Percentiles rank a stretch among this genome's conserved stretches.
These are phyloP conservation scores for Paraurostyla sp. DNA, from an alignment of 73 alveolate species.

Conservation along the genomic window DNA sequence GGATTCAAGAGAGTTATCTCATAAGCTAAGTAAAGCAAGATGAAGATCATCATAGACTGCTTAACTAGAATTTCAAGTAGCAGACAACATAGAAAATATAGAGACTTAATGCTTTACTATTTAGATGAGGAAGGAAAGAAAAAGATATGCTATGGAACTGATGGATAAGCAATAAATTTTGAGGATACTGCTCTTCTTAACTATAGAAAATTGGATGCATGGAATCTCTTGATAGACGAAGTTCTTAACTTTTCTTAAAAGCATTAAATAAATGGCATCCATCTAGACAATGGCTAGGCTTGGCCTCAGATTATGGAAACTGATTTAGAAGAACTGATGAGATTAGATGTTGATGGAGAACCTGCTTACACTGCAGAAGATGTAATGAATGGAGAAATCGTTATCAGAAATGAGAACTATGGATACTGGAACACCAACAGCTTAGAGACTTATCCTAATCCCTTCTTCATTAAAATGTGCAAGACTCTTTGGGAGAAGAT, in stretches of 20 bases:
- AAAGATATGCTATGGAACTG: constrained; percentile 96
- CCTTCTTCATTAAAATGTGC: constrained; percentile 94
- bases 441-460: constrained; percentile 96
- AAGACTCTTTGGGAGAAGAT: constrained; percentile 90
- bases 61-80: constrained; percentile 94
- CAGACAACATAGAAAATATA: constrained; percentile 92
- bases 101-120: constrained; percentile 85
- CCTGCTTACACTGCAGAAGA: constrained; percentile 94
- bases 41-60: constrained; percentile 94
- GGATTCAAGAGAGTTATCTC: constrained; percentile 85
- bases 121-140: constrained; percentile 91
- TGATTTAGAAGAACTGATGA: constrained; percentile 94
- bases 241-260: constrained; percentile 77
- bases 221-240: constrained; percentile 95
- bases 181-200: constrained; percentile 92
- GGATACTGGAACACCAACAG: constrained; percentile 93
- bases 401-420: constrained; percentile 87
- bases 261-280: constrained; percentile 94
- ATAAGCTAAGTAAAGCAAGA: constrained; percentile 87
- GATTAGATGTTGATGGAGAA: constrained; percentile 97
- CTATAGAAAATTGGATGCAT: constrained; percentile 94
- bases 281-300: constrained; percentile 96
- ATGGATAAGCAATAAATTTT: constrained; percentile 91
- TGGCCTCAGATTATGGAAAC: constrained; percentile 98
- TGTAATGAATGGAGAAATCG: constrained; percentile 94